Evolutionary conservation across 2,329 filamentous ascomycete species (phyloP), one percentile per base, ranked within the genome.

Genomic region (Sclerotinia minor): DNA sequence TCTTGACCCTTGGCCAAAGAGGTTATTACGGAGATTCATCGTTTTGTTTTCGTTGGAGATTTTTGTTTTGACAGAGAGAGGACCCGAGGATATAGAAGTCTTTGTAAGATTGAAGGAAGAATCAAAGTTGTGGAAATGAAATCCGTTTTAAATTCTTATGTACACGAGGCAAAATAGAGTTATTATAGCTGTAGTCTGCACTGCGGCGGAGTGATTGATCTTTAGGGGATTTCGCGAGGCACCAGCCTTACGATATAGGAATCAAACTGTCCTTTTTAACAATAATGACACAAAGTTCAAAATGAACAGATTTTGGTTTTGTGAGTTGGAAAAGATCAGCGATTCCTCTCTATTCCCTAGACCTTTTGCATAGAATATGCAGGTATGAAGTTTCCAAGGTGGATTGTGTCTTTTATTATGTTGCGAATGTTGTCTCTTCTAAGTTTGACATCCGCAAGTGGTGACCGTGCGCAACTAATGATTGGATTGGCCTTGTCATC

Each of bases 1-100:
- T 67, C 75, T 78, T 38, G 79, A 76, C 8, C 79, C 78, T 70
- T 79, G 78, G 55, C 81, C 80, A 70, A 81, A 81, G 52, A 83
- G 78, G 71, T 81, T 82, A 73, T 82, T 80, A 69, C 81, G 76
- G 70, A 74, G 73, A 64, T 76, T 73, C 75, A 77, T 77, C 47
- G 47, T 67, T 29, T 44, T 71, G 47, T 67, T 29, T 44, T 71
- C 29, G 57, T 64, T 69, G 32, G 17, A 21, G 41, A 45, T 59
- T 58, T 63, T n/a, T 45, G 32, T 52, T 7, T 11, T 24, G n/a
- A 6, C 17, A n/a, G n/a, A 2, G 7, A 44, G 15, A 8, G 19
- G 21, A 41, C 45, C 50, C 15, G 45, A 63, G 6, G 7, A 32
- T 35, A 49, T 5, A 15, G 32, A 17, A 26, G 15, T 19, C 47